Evolutionary conservation across 331 rosid genomes (phyloP).

Genomic region (Pyrus hybrid): DNA sequence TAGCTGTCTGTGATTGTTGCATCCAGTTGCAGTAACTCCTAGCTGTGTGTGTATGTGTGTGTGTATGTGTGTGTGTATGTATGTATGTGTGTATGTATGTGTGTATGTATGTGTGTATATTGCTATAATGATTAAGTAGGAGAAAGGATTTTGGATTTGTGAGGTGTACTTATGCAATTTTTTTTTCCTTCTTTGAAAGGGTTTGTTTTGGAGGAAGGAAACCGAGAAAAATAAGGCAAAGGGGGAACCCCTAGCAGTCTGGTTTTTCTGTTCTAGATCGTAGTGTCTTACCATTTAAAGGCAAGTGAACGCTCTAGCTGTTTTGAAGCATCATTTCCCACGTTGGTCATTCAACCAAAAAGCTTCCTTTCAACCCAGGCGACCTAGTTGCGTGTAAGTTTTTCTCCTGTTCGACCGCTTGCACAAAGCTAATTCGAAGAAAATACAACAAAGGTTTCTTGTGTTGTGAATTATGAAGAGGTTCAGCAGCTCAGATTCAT

Average conservation of each 20-base stretch:
- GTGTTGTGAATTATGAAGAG: constrained; percentile 35
- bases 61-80: no score
- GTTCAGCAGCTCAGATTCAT: constrained; percentile 28
- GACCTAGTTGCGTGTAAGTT: background rate
- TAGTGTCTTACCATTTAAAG: background rate
- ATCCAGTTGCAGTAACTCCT: background rate
- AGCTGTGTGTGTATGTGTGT: no score
- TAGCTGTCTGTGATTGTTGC: background rate
- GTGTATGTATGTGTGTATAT: no score
- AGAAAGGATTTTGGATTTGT: background rate
- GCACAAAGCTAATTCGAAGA: no score
- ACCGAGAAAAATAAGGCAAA: background rate
- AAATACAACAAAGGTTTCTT: background rate
- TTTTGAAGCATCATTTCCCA: background rate
- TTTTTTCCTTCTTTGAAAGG: background rate
- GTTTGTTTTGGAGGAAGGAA: background rate
- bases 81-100: no score
- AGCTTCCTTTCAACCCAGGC: background rate
- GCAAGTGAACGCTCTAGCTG: background rate
- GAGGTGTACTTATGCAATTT: background rate
- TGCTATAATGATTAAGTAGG: no score
- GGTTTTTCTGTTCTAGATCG: background rate
- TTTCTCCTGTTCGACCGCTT: no score
- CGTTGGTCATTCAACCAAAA: background rate
- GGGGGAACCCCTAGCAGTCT: background rate